Percentiles rank a stretch among this genome's conserved stretches.
phyloP scores from a whole-genome alignment of 1,139 yeast species.

The Hansenula anomala region DNA sequence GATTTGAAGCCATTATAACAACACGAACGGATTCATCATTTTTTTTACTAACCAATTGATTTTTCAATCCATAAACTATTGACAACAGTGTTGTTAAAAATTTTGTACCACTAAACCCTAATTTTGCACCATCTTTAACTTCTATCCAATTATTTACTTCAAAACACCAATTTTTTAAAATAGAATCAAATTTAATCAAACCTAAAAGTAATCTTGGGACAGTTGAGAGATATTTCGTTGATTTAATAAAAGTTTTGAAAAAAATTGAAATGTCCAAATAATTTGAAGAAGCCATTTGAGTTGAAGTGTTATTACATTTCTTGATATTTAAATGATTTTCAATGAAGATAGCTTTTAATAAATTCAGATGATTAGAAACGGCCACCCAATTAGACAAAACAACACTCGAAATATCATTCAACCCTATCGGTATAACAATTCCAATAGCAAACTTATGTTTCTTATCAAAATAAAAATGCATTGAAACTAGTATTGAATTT shows the following conservation, averaged over 20 bases:
- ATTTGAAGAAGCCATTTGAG: constrained; percentile 14
- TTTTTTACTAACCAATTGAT: constrained; percentile 19
- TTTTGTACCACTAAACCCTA: constrained; percentile 17
- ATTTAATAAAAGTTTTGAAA: constrained; percentile 25
- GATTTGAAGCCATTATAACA: constrained; percentile 56
- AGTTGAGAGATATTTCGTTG: constrained; percentile 24
- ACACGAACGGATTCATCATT: constrained; percentile 38
- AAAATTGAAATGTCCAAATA: constrained; percentile 19
- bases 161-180: constrained; percentile 45
- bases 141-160: constrained; percentile 60
- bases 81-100: constrained; percentile 20
- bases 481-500: constrained; percentile 13
- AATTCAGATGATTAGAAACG: constrained; percentile 9
- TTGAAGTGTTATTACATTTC: not conserved
- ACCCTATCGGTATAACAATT: constrained; percentile 14
- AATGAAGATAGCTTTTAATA: constrained; percentile 14
- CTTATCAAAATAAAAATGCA: constrained; percentile 13
- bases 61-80: constrained; percentile 18
- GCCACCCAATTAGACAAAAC: constrained; percentile 17
- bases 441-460: constrained; percentile 16
- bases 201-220: constrained; percentile 31
- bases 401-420: constrained; percentile 7
- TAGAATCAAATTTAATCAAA: constrained; percentile 21
- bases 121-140: constrained; percentile 47
- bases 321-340: constrained; percentile 12